These are phyloP conservation scores for Hypoxylon perforatum DNA, from an alignment of 495 filamentous ascomycete genomes.

Conservation along the genomic window DNA sequence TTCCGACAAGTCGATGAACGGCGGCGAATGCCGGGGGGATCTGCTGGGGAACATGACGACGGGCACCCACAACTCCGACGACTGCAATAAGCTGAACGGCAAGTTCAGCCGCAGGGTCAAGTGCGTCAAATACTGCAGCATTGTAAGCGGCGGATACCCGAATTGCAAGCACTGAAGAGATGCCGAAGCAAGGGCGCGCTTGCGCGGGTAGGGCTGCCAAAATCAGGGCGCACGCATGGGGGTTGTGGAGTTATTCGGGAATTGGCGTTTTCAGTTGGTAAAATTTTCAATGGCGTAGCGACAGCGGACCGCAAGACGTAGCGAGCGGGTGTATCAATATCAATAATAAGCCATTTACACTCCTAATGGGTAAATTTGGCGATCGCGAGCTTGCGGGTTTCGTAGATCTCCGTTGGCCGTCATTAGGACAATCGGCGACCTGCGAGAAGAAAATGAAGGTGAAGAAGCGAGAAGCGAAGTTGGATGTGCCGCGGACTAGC, in stretches of 20 bases:
- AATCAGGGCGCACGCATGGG: too few relatives aligned
- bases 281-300: too few relatives aligned
- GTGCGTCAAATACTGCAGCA: not conserved
- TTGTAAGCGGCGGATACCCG: not conserved
- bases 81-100: not conserved
- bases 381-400: not conserved
- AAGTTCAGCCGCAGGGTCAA: not conserved
- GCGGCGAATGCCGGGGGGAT: not conserved
- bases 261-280: too few relatives aligned
- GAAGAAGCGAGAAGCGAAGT: constrained; percentile 19
- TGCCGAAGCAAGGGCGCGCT: not conserved
- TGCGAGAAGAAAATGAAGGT: constrained; percentile 9
- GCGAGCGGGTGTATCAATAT: too few relatives aligned
- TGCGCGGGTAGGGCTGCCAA: too few relatives aligned
- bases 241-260: too few relatives aligned
- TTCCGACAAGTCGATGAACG: not conserved
- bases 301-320: too few relatives aligned
- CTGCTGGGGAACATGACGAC: not conserved
- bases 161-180: not conserved
- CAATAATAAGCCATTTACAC: too few relatives aligned
- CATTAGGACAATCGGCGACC: constrained; percentile 14
- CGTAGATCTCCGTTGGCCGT: constrained; percentile 22
- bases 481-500: not conserved
- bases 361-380: not conserved
- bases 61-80: not conserved